A percentile compares a stretch with the other conserved stretches of the same genome.
phyloP scores from a whole-genome alignment of 2,329 filamentous ascomycete species.

The Aspergillus latus region DNA sequence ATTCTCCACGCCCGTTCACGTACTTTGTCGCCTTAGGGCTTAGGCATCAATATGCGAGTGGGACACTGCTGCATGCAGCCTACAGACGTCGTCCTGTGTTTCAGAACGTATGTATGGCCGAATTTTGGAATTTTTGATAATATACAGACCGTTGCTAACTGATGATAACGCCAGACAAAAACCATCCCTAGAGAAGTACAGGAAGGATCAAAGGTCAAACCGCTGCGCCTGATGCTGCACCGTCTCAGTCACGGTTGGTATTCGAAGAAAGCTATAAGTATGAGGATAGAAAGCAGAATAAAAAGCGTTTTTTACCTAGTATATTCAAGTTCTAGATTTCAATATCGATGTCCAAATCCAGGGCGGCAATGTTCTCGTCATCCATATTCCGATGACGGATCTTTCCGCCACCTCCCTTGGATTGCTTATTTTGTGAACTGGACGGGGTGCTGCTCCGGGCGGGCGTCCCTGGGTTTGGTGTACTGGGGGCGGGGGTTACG shows the following conservation, averaged over 20 bases:
- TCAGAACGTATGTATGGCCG: not conserved
- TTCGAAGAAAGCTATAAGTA: not conserved
- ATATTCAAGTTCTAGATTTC: slow-evolving; percentile 61
- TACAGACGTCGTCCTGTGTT: no score
- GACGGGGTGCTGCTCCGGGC: slow-evolving; percentile 43
- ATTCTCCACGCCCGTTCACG: not conserved
- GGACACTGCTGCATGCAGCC: no score
- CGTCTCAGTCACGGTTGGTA: slow-evolving; percentile 4
- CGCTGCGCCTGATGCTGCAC: slow-evolving; percentile 13
- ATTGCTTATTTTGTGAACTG: slow-evolving; percentile 32
- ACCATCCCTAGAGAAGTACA: slow-evolving; percentile 19
- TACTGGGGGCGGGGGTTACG: slow-evolving; percentile 52
- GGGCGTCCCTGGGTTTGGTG: slow-evolving; percentile 54
- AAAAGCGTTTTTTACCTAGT: not conserved
- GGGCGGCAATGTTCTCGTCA: slow-evolving; percentile 84
- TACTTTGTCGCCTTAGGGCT: not conserved
- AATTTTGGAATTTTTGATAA: slow-evolving; percentile 13
- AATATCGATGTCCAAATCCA: slow-evolving; percentile 91
- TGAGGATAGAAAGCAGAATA: not conserved
- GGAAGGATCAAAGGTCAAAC: slow-evolving; percentile 5
- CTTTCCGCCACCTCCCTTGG: slow-evolving; percentile 58
- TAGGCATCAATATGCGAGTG: not conserved
- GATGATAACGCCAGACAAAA: slow-evolving; percentile 20
- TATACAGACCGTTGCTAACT: slow-evolving; percentile 15
- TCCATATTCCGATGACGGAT: slow-evolving; percentile 78